phyloP scores from a whole-genome alignment of 352 stramenopile species.

The Paralagenidium karlingii region DNA sequence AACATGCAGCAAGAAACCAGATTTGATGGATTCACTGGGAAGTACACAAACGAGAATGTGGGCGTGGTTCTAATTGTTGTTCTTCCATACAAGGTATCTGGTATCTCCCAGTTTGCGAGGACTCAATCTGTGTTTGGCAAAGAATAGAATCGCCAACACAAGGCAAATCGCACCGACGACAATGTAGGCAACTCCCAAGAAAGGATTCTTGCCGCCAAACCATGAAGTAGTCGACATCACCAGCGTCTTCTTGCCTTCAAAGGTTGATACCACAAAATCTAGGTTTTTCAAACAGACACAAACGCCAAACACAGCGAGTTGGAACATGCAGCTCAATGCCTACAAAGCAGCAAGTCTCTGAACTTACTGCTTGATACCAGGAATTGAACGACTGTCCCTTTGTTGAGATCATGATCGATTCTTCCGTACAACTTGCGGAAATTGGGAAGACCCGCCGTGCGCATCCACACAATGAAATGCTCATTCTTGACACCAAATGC shows the following conservation, averaged over 20 bases:
- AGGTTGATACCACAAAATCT: slow-evolving; percentile 95
- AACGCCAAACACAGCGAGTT: slow-evolving; percentile 2
- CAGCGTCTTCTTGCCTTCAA: slow-evolving; percentile 93
- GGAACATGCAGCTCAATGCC: background rate
- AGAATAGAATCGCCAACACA: slow-evolving; percentile 90
- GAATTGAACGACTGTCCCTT: slow-evolving; percentile 87
- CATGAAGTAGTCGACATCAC: slow-evolving; percentile 93
- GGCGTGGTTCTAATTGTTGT: slow-evolving; percentile 91
- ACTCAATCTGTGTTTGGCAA: slow-evolving; percentile 90
- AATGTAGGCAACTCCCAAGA: slow-evolving; percentile 94
- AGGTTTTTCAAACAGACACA: background rate
- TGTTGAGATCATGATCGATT: slow-evolving; percentile 88
- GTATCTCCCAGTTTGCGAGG: slow-evolving; percentile 93
- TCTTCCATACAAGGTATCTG: slow-evolving; percentile 94
- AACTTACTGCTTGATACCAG: slow-evolving; percentile 83
- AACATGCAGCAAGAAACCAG: too few relatives aligned
- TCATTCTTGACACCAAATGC: slow-evolving; percentile 94
- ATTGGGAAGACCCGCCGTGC: slow-evolving; percentile 91
- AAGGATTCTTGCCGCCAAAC: slow-evolving; percentile 95
- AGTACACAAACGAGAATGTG: too few relatives aligned
- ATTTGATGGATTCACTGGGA: too few relatives aligned
- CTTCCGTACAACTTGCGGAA: slow-evolving; percentile 99
- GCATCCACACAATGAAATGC: slow-evolving; percentile 99
- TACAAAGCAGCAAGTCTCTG: too few relatives aligned
- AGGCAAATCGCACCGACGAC: slow-evolving; percentile 91